Evolutionary conservation across 176 grass and related monocot species (phyloP), one percentile per base, ranked within the genome.

Genomic region (Oryza glaberrima): DNA sequence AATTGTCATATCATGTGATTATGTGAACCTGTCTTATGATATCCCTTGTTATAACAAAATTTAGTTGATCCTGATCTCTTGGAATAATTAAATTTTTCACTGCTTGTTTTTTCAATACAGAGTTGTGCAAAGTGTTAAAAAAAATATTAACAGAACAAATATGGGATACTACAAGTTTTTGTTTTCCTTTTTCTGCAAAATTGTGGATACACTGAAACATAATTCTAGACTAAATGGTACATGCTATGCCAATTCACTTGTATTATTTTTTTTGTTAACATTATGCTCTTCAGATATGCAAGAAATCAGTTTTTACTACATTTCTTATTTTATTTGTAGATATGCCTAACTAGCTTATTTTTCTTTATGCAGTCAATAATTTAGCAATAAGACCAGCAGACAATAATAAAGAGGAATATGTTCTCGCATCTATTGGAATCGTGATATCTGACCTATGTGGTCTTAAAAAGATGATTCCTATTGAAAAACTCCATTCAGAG

Each of bases 401-500:
- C 54, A 91, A 85, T 46, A 84, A 91, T 79, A 19, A 35, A 72
- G 90, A 92, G 76, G 88, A 90, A 82, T 67, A 88, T 79, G 72
- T 90, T 69, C 74, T 82, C 15, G 79, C 80, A 20, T 91, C 7
- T 75, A 65, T 92, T 85, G 82, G 58, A 70, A 35, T 30, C 3
- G n/a, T 94, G 45, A 70, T 88, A 26, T 86, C 79, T 63, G 73
- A 82, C 44, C 32, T 84, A 12, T 91, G 75, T 79, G 69, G 72
- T 22, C 61, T 75, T 54, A 76, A 70, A 56, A 65, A 88, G 69
- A 89, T 88, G 87, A 58, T 92, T 66, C 79, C 82, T 71, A 85
- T 90, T 67, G 76, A 34, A 56, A 78, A 72, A 84, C 85, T 97
- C 43, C 94, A 92, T 81, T 72, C 66, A 51, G 61, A 97, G 89